Conservation (phyloP, 768 basidiomycete genomes). For the Pleurotus cornucopiae region DNA sequence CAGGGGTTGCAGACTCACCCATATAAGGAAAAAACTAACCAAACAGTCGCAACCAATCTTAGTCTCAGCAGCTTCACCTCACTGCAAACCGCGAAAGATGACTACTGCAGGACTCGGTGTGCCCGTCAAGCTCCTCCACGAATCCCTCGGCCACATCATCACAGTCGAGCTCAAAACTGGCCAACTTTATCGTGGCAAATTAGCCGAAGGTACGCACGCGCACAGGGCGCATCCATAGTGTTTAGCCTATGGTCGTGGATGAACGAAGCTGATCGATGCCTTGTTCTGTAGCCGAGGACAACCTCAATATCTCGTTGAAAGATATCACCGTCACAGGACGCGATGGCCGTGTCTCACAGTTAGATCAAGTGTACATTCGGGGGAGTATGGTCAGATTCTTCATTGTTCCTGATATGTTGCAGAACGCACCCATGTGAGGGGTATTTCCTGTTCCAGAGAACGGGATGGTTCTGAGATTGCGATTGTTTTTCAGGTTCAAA, state of each 20-base stretch:
- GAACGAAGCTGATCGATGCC: constrained; percentile 7
- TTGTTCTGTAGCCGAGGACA: constrained; percentile 81
- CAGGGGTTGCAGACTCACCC: too few relatives aligned
- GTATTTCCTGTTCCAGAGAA: constrained; percentile 6
- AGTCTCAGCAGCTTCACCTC: not conserved
- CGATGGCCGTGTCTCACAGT: constrained; percentile 96
- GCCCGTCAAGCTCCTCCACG: constrained; percentile 94
- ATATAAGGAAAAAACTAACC: too few relatives aligned
- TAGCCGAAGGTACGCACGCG: constrained; percentile 78
- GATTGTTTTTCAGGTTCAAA: constrained; percentile 78
- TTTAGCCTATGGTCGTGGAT: not conserved
- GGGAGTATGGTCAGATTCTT: constrained; percentile 98
- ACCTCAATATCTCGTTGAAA: constrained; percentile 91
- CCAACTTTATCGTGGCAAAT: constrained; percentile 94
- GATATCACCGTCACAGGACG: constrained; percentile 98
- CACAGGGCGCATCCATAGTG: not conserved
- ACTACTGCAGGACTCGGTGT: constrained; percentile 76
- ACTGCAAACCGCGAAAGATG: constrained; percentile 29
- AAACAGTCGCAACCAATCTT: not conserved
- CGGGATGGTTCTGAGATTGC: not conserved
- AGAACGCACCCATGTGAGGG: constrained; percentile 96
- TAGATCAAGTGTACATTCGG: constrained; percentile 98
- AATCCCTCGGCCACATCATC: constrained; percentile 92
- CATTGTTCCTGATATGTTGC: constrained; percentile 98
- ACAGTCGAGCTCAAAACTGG: constrained; percentile 99